A percentile compares a stretch with the other conserved stretches of the same genome.
Evolutionary conservation across 345 rosid species (phyloP).

Genomic region (Gossypium turneri): DNA sequence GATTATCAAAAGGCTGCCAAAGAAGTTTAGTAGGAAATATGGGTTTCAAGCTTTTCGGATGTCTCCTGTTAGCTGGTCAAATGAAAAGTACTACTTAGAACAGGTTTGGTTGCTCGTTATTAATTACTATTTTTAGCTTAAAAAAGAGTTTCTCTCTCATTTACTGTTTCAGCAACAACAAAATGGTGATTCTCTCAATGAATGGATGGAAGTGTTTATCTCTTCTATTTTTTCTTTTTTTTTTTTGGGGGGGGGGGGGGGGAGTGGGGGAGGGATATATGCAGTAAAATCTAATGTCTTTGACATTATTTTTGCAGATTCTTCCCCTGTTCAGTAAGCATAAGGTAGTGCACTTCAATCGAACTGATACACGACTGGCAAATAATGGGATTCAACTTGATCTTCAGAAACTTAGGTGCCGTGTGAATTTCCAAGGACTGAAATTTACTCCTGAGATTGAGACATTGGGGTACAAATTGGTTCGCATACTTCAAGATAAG

Average conservation of each 20-base stretch:
- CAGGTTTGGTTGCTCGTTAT: constrained; percentile 46
- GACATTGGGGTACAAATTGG: constrained; percentile 74
- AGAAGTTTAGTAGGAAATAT: constrained; percentile 57
- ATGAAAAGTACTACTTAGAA: constrained; percentile 73
- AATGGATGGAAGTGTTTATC: background rate
- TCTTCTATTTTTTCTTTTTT: background rate
- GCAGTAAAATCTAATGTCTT: background rate
- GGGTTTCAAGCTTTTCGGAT: constrained; percentile 55
- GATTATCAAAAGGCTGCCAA: constrained; percentile 75
- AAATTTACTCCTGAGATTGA: constrained; percentile 87
- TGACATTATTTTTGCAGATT: constrained; percentile 48
- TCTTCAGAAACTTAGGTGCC: constrained; percentile 88
- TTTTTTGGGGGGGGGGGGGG: no score
- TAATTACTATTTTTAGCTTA: background rate
- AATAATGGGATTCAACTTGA: constrained; percentile 69
- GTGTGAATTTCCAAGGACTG: constrained; percentile 82
- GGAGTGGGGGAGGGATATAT: background rate
- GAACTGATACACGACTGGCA: constrained; percentile 82
- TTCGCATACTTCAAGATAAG: constrained; percentile 57
- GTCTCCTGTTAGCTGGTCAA: constrained; percentile 99
- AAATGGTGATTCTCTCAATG: background rate
- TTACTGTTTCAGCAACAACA: background rate
- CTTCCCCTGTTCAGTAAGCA: constrained; percentile 68
- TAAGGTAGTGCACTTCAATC: constrained; percentile 82
- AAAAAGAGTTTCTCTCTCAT: background rate